Evolutionary conservation across 2,329 filamentous ascomycete species (phyloP).

Genomic region (Microdochium bolleyi): DNA sequence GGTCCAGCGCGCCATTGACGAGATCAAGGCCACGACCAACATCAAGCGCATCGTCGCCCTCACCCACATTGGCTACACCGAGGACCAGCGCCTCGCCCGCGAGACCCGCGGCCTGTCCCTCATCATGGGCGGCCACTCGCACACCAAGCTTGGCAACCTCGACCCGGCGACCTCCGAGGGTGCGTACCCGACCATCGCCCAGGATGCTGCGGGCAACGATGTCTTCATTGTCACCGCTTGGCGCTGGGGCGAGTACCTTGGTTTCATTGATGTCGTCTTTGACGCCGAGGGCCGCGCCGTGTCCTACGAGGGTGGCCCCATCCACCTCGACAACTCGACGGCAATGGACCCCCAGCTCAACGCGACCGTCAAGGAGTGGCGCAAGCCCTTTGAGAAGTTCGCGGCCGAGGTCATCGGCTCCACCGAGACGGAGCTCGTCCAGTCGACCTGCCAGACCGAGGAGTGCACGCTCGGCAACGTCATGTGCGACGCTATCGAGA

Average conservation of each 20-base stretch:
- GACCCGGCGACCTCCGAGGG: conserved; percentile 22
- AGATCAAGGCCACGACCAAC: conserved; percentile 52
- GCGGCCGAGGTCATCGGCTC: conserved; percentile 30
- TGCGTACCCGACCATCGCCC: conserved; percentile 32
- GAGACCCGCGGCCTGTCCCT: conserved; percentile 57
- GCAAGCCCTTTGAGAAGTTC: conserved; percentile 31
- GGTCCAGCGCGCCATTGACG: conserved; percentile 53
- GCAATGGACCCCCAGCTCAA: conserved; percentile 28
- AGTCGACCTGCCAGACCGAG: conserved; percentile 27
- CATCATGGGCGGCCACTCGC: conserved; percentile 41
- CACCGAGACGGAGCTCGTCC: conserved; percentile 28
- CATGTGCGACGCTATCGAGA: conserved; percentile 19
- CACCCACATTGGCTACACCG: conserved; percentile 60
- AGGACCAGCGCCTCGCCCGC: conserved; percentile 52
- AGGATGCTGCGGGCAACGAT: conserved; percentile 34
- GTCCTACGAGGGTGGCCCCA: conserved; percentile 32
- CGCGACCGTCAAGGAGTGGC: conserved; percentile 29
- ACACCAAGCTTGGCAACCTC: conserved; percentile 33
- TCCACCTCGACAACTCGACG: conserved; percentile 34
- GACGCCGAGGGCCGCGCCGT: conserved; percentile 32
- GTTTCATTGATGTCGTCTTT: conserved; percentile 36
- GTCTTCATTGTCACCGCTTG: conserved; percentile 37
- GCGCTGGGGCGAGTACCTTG: conserved; percentile 37
- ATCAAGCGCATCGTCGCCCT: conserved; percentile 58
- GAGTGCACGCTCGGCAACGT: conserved; percentile 24